These are phyloP conservation scores for carrot (Daucus carota) DNA, from an alignment of 129 eudicot genomes.

Conservation along the genomic window DH1_v3.0 NC_030389.2:41075001-41075500, in stretches of 20 bases:
- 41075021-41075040: constrained; percentile 60
- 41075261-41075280: constrained; percentile 65
- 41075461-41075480: constrained; percentile 72
- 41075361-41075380: constrained; percentile 56
- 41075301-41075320: constrained; percentile 29
- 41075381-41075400: constrained; percentile 42
- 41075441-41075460: constrained; percentile 49
- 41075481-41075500: constrained; percentile 59
- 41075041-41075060: constrained; percentile 71
- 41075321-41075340: constrained; percentile 57
- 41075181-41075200: constrained; percentile 53
- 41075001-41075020: constrained; percentile 2
- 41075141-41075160: constrained; percentile 66
- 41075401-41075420: constrained; percentile 55
- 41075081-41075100: constrained; percentile 59
- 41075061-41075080: constrained; percentile 60
- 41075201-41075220: constrained; percentile 53
- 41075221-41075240: constrained; percentile 52
- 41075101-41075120: constrained; percentile 50
- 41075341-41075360: constrained; percentile 61
- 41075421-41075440: constrained; percentile 49
- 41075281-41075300: constrained; percentile 49
- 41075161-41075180: constrained; percentile 24
- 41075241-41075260: constrained; percentile 53
- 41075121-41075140: constrained; percentile 80